Percentiles rank a stretch among this genome's conserved stretches.
These are phyloP conservation scores for Sclerotinia glacialis DNA, from an alignment of 2,329 filamentous ascomycete genomes.

Conservation along the genomic window DNA sequence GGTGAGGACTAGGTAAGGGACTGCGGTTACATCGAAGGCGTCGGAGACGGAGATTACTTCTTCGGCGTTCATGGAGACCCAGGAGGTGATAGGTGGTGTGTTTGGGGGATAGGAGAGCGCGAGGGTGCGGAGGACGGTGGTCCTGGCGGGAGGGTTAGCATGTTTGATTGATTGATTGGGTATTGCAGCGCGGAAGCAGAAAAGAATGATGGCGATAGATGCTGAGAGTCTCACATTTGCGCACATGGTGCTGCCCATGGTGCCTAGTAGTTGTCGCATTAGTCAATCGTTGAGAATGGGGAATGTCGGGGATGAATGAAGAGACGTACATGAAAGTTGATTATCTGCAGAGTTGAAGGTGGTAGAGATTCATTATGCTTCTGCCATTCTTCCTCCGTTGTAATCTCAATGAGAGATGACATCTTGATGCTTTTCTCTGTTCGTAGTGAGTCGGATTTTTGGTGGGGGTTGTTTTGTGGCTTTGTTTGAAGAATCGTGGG, in stretches of 20 bases:
- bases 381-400: constrained; percentile 70
- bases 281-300: neutral
- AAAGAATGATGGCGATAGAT: neutral
- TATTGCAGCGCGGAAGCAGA: constrained; percentile 87
- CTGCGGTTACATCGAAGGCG: constrained; percentile 88
- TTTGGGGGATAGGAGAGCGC: constrained; percentile 57
- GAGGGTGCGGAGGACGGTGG: constrained; percentile 77
- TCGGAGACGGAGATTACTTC: constrained; percentile 90
- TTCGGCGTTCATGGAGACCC: constrained; percentile 91
- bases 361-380: constrained; percentile 64
- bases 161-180: constrained; percentile 55
- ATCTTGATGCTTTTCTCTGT: constrained; percentile 46
- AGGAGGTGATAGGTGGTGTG: constrained; percentile 67
- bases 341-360: constrained; percentile 69
- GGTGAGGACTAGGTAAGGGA: constrained; percentile 85
- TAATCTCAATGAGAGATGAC: constrained; percentile 76
- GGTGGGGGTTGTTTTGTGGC: constrained; percentile 4
- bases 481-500: neutral
- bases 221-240: constrained; percentile 22
- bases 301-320: neutral
- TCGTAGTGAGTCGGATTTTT: constrained; percentile 13
- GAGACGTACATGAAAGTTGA: constrained; percentile 71
- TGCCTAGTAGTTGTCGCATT: constrained; percentile 45
- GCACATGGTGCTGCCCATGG: constrained; percentile 81
- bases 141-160: constrained; percentile 60